Evolutionary conservation across 23 red algal species (phyloP).

Genomic region (Agarophyton chilense): DNA sequence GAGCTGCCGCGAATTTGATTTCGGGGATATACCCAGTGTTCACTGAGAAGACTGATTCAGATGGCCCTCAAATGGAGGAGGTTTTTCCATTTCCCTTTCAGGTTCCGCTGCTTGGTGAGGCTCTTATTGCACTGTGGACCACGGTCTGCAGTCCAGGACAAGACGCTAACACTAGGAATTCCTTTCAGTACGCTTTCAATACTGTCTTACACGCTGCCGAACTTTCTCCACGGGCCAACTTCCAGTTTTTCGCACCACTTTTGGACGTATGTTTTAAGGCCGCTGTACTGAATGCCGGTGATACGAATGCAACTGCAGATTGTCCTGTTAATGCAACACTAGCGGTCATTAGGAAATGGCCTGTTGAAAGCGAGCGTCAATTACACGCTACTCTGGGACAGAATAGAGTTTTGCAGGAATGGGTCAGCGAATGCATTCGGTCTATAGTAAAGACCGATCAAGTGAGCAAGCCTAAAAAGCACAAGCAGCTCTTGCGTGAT

Average conservation of each 20-base stretch:
- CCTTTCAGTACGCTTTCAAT: not conserved
- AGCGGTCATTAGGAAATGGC: slow-evolving; percentile 46
- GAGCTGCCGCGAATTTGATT: slow-evolving; percentile 31
- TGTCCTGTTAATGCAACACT: slow-evolving; percentile 10
- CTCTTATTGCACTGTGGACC: slow-evolving; percentile 24
- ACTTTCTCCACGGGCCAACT: slow-evolving; percentile 2
- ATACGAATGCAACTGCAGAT: not conserved
- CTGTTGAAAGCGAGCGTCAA: slow-evolving; percentile 23
- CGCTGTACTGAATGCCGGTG: slow-evolving; percentile 19
- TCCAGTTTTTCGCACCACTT: slow-evolving; percentile 15
- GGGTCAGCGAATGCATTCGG: slow-evolving; percentile 2
- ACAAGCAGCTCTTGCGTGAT: not conserved
- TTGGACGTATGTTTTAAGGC: slow-evolving; percentile 22
- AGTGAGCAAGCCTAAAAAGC: slow-evolving; percentile 33
- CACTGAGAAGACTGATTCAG: not conserved
- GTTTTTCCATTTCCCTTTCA: slow-evolving; percentile 20
- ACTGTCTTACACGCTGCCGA: slow-evolving; percentile 12
- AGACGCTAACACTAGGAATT: not conserved
- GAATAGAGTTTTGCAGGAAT: slow-evolving; percentile 8
- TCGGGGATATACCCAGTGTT: slow-evolving; percentile 11
- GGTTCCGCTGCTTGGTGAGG: not conserved
- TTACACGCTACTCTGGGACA: not conserved
- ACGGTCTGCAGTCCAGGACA: slow-evolving; percentile 17
- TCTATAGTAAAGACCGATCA: not conserved
- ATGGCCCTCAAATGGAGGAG: not conserved